A percentile compares a stretch with the other conserved stretches of the same genome.
Evolutionary conservation across 2,329 filamentous ascomycete species (phyloP).

Genomic region (Colletotrichum neosansevieriae): DNA sequence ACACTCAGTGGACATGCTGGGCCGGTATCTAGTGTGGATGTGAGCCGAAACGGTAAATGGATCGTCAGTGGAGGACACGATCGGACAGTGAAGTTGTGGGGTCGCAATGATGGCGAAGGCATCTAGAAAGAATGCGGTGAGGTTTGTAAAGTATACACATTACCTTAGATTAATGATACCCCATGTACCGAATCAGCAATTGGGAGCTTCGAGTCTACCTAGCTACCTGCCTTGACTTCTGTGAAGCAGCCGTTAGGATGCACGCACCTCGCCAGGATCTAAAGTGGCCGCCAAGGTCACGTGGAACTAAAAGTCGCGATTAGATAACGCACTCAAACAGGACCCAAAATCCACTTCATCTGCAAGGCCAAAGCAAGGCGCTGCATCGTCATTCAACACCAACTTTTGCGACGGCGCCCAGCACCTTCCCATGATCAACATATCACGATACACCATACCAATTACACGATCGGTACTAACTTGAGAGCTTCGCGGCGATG

Average conservation of each 20-base stretch:
- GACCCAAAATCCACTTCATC: constrained; percentile 26
- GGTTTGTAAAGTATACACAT: constrained; percentile 19
- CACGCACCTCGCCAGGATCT: neutral
- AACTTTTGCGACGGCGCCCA: constrained; percentile 30
- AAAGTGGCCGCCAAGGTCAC: constrained; percentile 18
- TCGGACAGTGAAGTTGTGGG: constrained; percentile 96
- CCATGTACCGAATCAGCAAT: neutral
- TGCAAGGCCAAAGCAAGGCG: constrained; percentile 8
- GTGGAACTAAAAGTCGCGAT: constrained; percentile 36
- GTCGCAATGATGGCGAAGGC: constrained; percentile 78
- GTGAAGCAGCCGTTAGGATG: neutral
- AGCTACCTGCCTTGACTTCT: neutral
- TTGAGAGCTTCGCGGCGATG: constrained; percentile 53
- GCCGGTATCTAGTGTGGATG: constrained; percentile 90
- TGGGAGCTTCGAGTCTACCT: neutral
- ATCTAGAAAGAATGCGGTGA: constrained; percentile 48
- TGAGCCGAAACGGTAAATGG: constrained; percentile 88
- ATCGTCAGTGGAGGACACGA: constrained; percentile 96
- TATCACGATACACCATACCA: constrained; percentile 4
- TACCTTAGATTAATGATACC: constrained; percentile 13
- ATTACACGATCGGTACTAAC: constrained; percentile 4
- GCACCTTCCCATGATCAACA: constrained; percentile 27
- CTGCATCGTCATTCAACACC: constrained; percentile 13
- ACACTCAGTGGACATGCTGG: constrained; percentile 90
- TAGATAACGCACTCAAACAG: constrained; percentile 44